A percentile compares a stretch with the other conserved stretches of the same genome.
These are phyloP conservation scores for Iberis pinnata DNA, from an alignment of 345 rosid genomes.

Conservation along the genomic window DNA sequence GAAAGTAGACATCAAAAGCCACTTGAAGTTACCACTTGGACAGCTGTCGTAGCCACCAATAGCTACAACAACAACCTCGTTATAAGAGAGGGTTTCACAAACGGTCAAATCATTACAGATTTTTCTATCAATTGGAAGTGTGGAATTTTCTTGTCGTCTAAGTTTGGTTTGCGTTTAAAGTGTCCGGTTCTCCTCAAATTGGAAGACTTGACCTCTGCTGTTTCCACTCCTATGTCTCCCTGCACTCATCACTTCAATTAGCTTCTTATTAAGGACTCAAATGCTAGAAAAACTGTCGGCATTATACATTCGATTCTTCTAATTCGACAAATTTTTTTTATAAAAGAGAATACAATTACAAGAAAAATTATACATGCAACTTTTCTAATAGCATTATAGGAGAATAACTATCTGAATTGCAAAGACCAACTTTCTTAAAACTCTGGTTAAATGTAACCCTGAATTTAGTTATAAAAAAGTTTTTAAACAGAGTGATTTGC, in stretches of 20 bases:
- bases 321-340: no score
- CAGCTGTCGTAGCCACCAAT: slow-evolving; percentile 5
- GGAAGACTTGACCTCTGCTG: slow-evolving; percentile 9
- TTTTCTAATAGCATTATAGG: no score
- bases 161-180: not conserved
- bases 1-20: not conserved
- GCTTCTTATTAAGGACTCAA: not conserved
- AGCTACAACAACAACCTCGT: not conserved
- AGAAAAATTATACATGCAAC: no score
- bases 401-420: no score
- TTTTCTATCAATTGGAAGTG: no score
- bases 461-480: no score
- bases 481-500: not conserved
- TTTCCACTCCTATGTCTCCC: not conserved
- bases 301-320: no score
- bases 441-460: no score
- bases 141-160: no score
- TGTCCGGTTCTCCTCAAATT: slow-evolving; percentile 20
- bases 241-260: not conserved
- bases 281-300: no score
- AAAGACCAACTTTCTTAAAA: no score
- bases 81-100: slow-evolving; percentile 1
- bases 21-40: not conserved
- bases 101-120: slow-evolving; percentile 2
- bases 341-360: no score